Evolutionary conservation across 768 basidiomycete species (phyloP), one percentile per base, ranked within the genome.

Genomic region (Amanita rimosa): DNA sequence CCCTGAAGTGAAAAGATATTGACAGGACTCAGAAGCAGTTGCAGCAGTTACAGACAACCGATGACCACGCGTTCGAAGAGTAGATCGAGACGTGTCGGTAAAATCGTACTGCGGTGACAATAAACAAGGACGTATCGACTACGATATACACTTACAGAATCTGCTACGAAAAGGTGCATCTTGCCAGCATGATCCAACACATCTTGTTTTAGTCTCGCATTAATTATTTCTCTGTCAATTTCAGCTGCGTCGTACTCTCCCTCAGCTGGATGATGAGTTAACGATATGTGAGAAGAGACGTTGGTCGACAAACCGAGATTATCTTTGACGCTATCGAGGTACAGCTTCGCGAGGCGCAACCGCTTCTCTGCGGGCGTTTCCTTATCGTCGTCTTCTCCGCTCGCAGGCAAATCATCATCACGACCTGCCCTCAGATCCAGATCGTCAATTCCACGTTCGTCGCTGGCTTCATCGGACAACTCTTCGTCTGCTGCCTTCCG

Each of bases 291-390:
- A 16, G 21, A 33, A 17, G 49, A 35, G 46, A 6, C 2, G 36
- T 29, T 46, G 3, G 45, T 44, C 34, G 16, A 69, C 78, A 63
- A 56, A 79, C 83, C 74, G 24, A 94, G 64, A 33, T 75, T 79
- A 51, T 83, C 78, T 63, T 88, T 88, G 11, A 98, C 81, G 53
- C 74, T 83, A 52, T 91, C 81, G 35, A 99, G 69, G 64, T 98
- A 97, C 53, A 95, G 64, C 62, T 92, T 86, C 4, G 95, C 94
- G 34, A 99, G 68, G 51, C 96, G 70, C 16, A 99, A 70, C 51
- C 96, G 71, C 66, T 98, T 99, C 71, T 92, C 82, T 0, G 91
- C 92, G 2, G 92, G 89, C 4, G 92, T 95, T 67, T 97, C 95
- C 54, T 81, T 71, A 54, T 82, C 78, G 55, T 93, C 83, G 57